Percentiles rank a stretch among this genome's conserved stretches.
Evolutionary conservation across 177 flowering plant species (phyloP).

Genomic region (Vitis hybrid): DNA sequence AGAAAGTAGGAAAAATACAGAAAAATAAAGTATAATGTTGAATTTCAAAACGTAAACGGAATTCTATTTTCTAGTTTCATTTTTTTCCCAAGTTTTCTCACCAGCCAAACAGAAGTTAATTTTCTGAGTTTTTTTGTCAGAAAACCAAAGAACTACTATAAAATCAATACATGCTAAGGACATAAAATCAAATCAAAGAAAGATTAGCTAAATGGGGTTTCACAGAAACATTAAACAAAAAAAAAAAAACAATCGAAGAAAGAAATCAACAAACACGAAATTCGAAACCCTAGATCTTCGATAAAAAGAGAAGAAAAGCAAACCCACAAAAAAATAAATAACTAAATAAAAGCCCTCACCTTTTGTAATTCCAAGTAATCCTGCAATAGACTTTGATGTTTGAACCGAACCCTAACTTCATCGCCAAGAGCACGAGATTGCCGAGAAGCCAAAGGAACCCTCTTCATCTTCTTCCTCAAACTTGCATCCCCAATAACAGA

Average conservation of each 20-base stretch:
- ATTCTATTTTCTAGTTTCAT: too few relatives aligned
- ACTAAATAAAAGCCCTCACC: slow-evolving; percentile 19
- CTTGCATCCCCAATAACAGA: not conserved
- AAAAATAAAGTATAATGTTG: not conserved
- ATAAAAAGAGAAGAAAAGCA: not conserved
- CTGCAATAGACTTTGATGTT: slow-evolving; percentile 27
- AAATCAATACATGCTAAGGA: not conserved
- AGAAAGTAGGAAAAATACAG: not conserved
- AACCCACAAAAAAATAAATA: not conserved
- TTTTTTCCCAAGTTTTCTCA: too few relatives aligned
- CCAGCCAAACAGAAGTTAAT: too few relatives aligned
- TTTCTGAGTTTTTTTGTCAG: too few relatives aligned
- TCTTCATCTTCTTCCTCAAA: slow-evolving; percentile 26
- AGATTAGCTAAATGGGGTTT: not conserved
- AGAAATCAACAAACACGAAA: not conserved
- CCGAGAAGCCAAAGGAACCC: slow-evolving; percentile 13
- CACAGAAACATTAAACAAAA: not conserved
- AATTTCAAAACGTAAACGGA: not conserved
- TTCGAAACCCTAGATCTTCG: not conserved
- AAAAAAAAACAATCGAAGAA: not conserved
- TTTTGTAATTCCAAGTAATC: slow-evolving; percentile 36
- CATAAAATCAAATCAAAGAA: not conserved
- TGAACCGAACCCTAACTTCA: slow-evolving; percentile 14
- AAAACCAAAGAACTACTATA: not conserved
- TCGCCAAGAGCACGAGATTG: slow-evolving; percentile 10